Evolutionary conservation across 2,329 filamentous ascomycete species (phyloP).

Genomic region (Trichoderma lentiforme): DNA sequence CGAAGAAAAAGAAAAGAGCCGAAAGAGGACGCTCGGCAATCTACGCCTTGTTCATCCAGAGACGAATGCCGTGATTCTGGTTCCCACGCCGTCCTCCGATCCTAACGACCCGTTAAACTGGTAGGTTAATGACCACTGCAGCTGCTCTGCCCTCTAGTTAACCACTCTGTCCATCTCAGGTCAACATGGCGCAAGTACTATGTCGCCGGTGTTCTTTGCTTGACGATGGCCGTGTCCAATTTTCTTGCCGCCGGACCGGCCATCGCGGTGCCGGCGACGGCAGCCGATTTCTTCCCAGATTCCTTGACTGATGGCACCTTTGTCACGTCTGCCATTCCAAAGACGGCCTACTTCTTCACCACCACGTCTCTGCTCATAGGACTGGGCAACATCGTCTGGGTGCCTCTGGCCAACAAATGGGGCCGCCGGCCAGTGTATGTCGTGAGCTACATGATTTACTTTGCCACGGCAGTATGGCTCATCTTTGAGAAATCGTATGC

Average conservation of each 20-base stretch:
- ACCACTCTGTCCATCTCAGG: conserved; percentile 29
- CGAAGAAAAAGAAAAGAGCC: conserved; percentile 18
- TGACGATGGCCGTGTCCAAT: conserved; percentile 55
- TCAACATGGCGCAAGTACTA: conserved; percentile 47
- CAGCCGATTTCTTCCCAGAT: conserved; percentile 45
- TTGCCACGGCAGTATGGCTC: conserved; percentile 41
- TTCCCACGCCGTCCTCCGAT: conserved; percentile 49
- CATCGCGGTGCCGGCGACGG: conserved; percentile 47
- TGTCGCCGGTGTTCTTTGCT: conserved; percentile 47
- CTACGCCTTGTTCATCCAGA: conserved; percentile 40
- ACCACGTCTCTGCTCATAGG: conserved; percentile 49
- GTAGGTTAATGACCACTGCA: conserved; percentile 30
- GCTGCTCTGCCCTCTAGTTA: not conserved
- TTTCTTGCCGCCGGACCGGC: conserved; percentile 55
- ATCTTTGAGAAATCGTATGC: conserved; percentile 40
- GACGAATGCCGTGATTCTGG: conserved; percentile 47
- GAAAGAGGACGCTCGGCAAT: conserved; percentile 37
- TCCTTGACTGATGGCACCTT: conserved; percentile 29
- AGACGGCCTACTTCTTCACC: conserved; percentile 52
- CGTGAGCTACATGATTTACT: conserved; percentile 43
- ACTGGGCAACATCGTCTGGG: conserved; percentile 45
- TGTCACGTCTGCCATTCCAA: conserved; percentile 35
- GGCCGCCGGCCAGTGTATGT: conserved; percentile 44
- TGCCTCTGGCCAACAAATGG: conserved; percentile 45
- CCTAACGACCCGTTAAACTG: conserved; percentile 54